Conservation (phyloP, 805 yeast genomes). For the Barnettozyma californica region DNA sequence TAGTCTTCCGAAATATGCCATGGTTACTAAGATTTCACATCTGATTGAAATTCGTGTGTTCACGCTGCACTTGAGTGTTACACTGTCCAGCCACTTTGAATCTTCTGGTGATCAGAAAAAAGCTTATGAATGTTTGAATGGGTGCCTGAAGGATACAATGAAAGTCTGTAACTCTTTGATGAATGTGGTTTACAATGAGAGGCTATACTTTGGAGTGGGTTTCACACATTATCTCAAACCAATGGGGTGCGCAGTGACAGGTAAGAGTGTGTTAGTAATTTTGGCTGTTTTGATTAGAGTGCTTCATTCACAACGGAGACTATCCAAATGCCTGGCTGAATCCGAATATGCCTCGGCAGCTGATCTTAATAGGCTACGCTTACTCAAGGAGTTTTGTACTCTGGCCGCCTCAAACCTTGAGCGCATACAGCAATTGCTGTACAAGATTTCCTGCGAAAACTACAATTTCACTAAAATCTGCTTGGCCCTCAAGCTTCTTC, state of each 20-base stretch:
- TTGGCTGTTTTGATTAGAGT: slow-evolving; percentile 11
- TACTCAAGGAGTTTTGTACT: slow-evolving; percentile 12
- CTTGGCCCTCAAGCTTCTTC: slow-evolving; percentile 14
- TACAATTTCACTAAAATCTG: slow-evolving; percentile 18
- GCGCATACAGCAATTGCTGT: slow-evolving; percentile 14
- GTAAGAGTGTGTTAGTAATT: slow-evolving; percentile 12
- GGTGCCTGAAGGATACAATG: slow-evolving; percentile 24
- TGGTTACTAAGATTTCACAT: slow-evolving; percentile 22
- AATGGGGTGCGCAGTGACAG: slow-evolving; percentile 10
- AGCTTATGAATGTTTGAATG: slow-evolving; percentile 32
- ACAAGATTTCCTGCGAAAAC: slow-evolving; percentile 10
- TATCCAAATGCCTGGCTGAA: background rate
- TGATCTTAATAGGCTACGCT: slow-evolving; percentile 6
- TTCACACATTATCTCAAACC: slow-evolving; percentile 41
- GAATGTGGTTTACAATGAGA: slow-evolving; percentile 29
- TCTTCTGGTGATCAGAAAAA: slow-evolving; percentile 22
- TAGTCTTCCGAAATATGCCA: slow-evolving; percentile 11
- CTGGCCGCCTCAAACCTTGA: slow-evolving; percentile 8
- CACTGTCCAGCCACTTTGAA: slow-evolving; percentile 39
- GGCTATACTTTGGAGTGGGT: slow-evolving; percentile 36
- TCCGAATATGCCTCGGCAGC: slow-evolving; percentile 1
- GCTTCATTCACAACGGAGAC: slow-evolving; percentile 16
- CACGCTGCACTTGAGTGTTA: slow-evolving; percentile 30
- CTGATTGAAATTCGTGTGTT: slow-evolving; percentile 26
- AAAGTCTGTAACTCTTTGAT: slow-evolving; percentile 31